These are phyloP conservation scores for Triticum dicoccoides DNA, from an alignment of 176 grass and related monocot genomes.

Conservation along the genomic window DNA sequence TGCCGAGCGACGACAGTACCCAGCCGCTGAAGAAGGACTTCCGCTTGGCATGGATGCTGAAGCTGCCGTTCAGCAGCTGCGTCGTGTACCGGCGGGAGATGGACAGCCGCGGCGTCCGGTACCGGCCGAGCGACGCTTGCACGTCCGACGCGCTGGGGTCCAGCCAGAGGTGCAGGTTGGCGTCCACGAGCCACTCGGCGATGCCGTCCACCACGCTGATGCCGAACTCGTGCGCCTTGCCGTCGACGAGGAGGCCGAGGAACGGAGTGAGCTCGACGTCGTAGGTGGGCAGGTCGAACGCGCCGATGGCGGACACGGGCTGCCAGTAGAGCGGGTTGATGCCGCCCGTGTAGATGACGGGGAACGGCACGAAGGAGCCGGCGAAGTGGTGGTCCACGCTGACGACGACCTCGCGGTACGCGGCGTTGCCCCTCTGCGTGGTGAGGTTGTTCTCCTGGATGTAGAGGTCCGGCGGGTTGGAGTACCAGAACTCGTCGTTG, in stretches of 20 bases:
- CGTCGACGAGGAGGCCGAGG: constrained; percentile 66
- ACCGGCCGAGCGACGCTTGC: constrained; percentile 34
- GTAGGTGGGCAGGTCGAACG: constrained; percentile 83
- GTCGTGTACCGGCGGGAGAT: constrained; percentile 49
- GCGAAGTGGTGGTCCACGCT: constrained; percentile 57
- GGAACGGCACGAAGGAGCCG: constrained; percentile 82
- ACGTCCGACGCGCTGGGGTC: constrained; percentile 48
- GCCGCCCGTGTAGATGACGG: constrained; percentile 83
- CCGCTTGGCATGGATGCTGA: constrained; percentile 52
- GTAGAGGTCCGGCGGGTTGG: constrained; percentile 84
- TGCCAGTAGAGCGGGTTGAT: constrained; percentile 97
- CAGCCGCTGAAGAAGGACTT: constrained; percentile 55
- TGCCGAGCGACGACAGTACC: constrained; percentile 78
- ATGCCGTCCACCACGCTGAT: constrained; percentile 72
- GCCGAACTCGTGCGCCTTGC: constrained; percentile 51
- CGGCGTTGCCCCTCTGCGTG: constrained; percentile 62
- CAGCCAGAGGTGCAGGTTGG: constrained; percentile 90
- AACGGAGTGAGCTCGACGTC: constrained; percentile 84
- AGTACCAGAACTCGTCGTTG: constrained; percentile 96
- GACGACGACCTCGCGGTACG: constrained; percentile 76
- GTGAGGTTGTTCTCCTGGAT: constrained; percentile 78
- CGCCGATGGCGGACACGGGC: constrained; percentile 75
- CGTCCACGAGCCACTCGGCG: constrained; percentile 78
- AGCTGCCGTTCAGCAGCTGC: constrained; percentile 44
- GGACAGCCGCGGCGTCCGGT: constrained; percentile 43